phyloP scores from a whole-genome alignment of 768 basidiomycete genomes.

The Boletus reticulatus region DNA sequence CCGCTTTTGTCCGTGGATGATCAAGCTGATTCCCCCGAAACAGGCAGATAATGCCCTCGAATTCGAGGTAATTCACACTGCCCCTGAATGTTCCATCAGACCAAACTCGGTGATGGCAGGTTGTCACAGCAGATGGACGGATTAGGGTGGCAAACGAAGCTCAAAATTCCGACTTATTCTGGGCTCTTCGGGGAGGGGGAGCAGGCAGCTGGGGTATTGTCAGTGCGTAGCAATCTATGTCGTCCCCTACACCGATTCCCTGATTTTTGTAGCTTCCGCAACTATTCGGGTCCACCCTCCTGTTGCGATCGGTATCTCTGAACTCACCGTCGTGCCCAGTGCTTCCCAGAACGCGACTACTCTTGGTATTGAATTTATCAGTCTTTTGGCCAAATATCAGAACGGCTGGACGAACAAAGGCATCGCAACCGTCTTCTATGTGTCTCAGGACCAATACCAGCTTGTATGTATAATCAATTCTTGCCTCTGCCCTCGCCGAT shows the following conservation, averaged over 20 bases:
- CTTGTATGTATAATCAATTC: constrained; percentile 8
- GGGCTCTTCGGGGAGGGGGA: not conserved
- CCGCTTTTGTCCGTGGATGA: not conserved
- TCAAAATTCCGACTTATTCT: not conserved
- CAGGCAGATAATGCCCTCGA: constrained; percentile 51
- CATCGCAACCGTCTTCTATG: not conserved
- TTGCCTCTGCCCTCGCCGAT: not conserved
- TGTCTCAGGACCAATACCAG: not conserved
- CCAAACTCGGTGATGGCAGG: not conserved
- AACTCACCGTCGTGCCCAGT: not conserved
- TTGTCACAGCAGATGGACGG: not conserved
- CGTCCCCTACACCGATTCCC: not conserved
- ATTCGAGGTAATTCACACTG: constrained; percentile 26
- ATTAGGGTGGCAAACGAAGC: not conserved
- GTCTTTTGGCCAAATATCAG: not conserved
- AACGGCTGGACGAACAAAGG: not conserved
- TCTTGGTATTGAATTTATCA: not conserved
- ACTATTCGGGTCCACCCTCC: constrained; percentile 15
- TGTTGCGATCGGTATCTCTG: not conserved
- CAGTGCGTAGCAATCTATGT: constrained; percentile 1
- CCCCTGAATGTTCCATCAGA: not conserved
- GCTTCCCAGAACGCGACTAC: not conserved
- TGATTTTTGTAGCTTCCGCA: constrained; percentile 13
- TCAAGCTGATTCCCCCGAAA: not conserved
- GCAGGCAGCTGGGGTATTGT: not conserved